These are phyloP conservation scores for Mortierella sp. DNA, from an alignment of 371 early-diverging fungal genomes.

Conservation along the genomic window DNA sequence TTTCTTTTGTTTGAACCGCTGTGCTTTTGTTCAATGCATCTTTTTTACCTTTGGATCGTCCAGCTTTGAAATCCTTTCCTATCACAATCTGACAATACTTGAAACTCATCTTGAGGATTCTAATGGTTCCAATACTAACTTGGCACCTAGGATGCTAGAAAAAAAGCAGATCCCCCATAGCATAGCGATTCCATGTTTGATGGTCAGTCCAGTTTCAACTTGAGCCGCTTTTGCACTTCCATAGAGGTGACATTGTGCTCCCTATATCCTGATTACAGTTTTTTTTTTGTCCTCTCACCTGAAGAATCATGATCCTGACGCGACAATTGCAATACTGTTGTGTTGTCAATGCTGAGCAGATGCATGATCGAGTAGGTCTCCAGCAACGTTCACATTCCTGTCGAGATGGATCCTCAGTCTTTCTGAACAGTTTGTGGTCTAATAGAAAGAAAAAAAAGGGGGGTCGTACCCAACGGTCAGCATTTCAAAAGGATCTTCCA, in stretches of 20 bases:
- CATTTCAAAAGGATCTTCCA: too few species aligned
- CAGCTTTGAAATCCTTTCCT: constrained; percentile 47
- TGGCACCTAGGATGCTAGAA: constrained; percentile 49
- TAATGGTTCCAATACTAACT: constrained; percentile 53
- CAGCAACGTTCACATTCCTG: constrained; percentile 46
- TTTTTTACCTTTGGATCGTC: constrained; percentile 31
- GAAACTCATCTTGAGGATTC: constrained; percentile 48
- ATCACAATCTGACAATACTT: constrained; percentile 52
- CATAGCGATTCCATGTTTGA: too few species aligned
- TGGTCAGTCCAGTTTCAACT: too few species aligned
- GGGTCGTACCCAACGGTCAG: too few species aligned
- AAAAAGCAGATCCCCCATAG: too few species aligned
- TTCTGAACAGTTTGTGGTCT: constrained; percentile 30
- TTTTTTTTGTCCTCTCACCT: constrained; percentile 26
- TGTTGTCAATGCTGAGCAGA: constrained; percentile 46
- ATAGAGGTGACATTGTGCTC: background rate
- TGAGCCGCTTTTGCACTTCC: too few species aligned
- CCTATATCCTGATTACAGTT: too few species aligned
- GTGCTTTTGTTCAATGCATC: background rate
- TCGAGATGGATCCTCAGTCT: constrained; percentile 15
- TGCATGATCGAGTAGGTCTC: constrained; percentile 46
- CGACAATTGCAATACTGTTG: constrained; percentile 53
- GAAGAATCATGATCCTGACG: constrained; percentile 49
- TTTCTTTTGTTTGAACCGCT: too few species aligned
- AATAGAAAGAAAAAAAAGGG: too few species aligned